Conservation (phyloP, 148 eudicot genomes). For the Rhododendron vialii region DNA sequence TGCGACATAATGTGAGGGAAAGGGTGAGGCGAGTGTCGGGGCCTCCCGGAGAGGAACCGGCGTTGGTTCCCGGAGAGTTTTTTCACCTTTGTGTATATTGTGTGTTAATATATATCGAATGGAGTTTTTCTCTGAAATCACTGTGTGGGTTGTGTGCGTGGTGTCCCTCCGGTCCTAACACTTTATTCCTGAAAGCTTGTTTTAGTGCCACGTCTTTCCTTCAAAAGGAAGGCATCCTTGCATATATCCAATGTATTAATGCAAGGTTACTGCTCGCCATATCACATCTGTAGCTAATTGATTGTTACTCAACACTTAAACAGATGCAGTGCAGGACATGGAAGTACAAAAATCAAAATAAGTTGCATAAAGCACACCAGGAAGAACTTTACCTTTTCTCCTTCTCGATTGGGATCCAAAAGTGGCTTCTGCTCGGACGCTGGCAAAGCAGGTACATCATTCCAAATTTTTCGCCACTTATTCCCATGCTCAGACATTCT, state of each 20-base stretch:
- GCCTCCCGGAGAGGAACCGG: too few relatives aligned
- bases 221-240: neutral
- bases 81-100: too few relatives aligned
- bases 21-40: too few relatives aligned
- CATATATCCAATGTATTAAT: neutral
- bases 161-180: too few relatives aligned
- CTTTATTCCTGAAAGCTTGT: neutral
- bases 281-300: neutral
- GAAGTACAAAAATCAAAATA: neutral
- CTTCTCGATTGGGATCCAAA: slow-evolving; percentile 85
- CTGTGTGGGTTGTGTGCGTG: too few relatives aligned
- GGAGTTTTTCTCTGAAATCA: too few relatives aligned
- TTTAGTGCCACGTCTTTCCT: neutral
- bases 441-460: slow-evolving; percentile 72
- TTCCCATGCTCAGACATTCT: slow-evolving; percentile 90
- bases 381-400: slow-evolving; percentile 68
- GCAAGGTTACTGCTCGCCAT: neutral
- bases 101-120: too few relatives aligned
- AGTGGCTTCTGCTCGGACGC: slow-evolving; percentile 90
- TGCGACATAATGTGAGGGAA: too few relatives aligned
- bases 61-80: too few relatives aligned
- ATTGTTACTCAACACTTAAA: neutral
- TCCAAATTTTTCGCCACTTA: slow-evolving; percentile 91
- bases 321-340: neutral
- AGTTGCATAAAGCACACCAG: neutral